A percentile compares a stretch with the other conserved stretches of the same genome.
Evolutionary conservation across 2,329 filamentous ascomycete genomes (phyloP).

Genomic region (Polytolypa hystricis): DNA sequence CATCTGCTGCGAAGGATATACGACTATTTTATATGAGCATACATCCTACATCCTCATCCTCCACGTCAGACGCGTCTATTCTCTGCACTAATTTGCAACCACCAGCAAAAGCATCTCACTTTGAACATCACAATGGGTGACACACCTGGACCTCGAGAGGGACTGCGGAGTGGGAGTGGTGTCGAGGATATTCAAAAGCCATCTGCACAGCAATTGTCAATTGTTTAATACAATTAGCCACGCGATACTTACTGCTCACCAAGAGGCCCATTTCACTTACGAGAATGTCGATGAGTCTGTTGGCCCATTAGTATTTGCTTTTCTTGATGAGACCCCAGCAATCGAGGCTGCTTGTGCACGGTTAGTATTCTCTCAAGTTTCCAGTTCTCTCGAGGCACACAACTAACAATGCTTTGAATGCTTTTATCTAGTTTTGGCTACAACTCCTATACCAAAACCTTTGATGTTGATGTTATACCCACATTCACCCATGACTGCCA

Average conservation of each 20-base stretch:
- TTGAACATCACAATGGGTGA: slow-evolving; percentile 1
- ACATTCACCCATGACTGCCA: slow-evolving; percentile 4
- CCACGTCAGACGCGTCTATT: too few relatives aligned
- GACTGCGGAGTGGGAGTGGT: slow-evolving; percentile 1
- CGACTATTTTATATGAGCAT: too few relatives aligned
- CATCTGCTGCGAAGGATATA: too few relatives aligned
- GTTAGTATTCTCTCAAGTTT: neutral
- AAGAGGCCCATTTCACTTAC: slow-evolving; percentile 3
- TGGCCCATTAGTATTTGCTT: slow-evolving; percentile 1
- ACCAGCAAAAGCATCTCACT: too few relatives aligned
- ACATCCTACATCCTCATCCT: too few relatives aligned
- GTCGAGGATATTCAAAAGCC: neutral
- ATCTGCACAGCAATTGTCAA: slow-evolving; percentile 7
- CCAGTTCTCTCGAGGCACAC: neutral
- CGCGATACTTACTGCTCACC: slow-evolving; percentile 1
- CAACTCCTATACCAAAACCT: slow-evolving; percentile 6
- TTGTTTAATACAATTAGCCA: slow-evolving; percentile 5
- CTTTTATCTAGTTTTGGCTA: slow-evolving; percentile 2
- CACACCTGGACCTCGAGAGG: slow-evolving; percentile 2
- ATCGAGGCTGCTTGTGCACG: slow-evolving; percentile 4
- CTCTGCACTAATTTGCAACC: too few relatives aligned
- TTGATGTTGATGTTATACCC: slow-evolving; percentile 4
- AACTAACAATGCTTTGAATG: neutral
- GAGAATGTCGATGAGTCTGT: slow-evolving; percentile 3
- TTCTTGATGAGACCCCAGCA: slow-evolving; percentile 2